Percentiles rank a stretch among this genome's conserved stretches.
phyloP scores from a whole-genome alignment of 306 rosid species.

The Lathyrus oleraceus region DNA sequence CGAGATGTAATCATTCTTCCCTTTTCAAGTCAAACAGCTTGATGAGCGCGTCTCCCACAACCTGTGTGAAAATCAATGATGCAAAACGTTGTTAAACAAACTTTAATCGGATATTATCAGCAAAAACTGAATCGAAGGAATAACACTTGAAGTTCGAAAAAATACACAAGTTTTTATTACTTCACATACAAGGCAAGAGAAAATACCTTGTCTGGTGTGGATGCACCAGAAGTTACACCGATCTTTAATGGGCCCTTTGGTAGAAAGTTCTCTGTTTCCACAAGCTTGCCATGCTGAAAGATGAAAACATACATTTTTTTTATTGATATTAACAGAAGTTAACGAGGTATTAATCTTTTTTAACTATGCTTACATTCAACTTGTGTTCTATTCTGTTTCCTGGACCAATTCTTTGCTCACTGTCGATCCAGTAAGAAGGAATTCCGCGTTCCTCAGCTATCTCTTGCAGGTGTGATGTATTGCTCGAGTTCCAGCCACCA shows the following conservation, averaged over 20 bases:
- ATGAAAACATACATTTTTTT: constrained; percentile 15
- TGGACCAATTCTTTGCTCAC: constrained; percentile 91
- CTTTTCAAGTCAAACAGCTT: constrained; percentile 79
- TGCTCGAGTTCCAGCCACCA: constrained; percentile 99
- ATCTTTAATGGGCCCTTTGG: constrained; percentile 81
- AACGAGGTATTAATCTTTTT: constrained; percentile 13
- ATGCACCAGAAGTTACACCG: constrained; percentile 97
- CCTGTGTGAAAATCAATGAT: constrained; percentile 45
- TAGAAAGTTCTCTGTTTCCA: constrained; percentile 85
- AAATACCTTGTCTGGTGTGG: constrained; percentile 96
- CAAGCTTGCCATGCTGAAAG: constrained; percentile 88
- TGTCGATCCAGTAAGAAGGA: constrained; percentile 95
- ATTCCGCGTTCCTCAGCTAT: constrained; percentile 92
- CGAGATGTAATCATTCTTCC: constrained; percentile 73
- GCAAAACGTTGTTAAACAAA: not conserved
- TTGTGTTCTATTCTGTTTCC: constrained; percentile 84
- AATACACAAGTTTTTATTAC: no score
- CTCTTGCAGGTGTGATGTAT: constrained; percentile 96
- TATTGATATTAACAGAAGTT: no score
- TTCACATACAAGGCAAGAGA: not conserved
- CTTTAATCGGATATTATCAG: not conserved
- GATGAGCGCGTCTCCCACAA: constrained; percentile 78
- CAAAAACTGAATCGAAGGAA: not conserved
- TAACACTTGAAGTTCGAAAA: no score
- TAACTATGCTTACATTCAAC: constrained; percentile 62